Evolutionary conservation across 495 filamentous ascomycete species (phyloP), one percentile per base, ranked within the genome.

Genomic region (Aspergillus leporis): DNA sequence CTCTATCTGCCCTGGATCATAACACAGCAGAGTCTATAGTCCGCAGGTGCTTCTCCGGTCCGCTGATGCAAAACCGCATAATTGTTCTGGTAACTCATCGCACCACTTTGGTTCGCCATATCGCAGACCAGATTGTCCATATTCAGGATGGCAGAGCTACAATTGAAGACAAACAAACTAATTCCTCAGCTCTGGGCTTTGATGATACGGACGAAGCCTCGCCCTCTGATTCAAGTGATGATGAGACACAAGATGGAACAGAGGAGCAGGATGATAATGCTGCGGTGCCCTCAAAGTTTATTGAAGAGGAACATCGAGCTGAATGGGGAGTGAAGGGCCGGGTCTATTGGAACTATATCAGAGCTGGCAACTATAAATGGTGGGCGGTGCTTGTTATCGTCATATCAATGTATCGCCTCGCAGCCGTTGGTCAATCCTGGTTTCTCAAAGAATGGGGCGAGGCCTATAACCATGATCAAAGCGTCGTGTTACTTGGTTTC

Each of bases 371-470:
- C 40, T 77, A 91, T 9, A 75, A 72, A 46, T 92, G 86, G 83
- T 95, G 91, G 91, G 63, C 68, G 18, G 62, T 80, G 6, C 74
- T 91, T 22, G 73, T 91, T 47, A 46, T 78, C 2, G 69, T 86
- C 19, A 78, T 91, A 23, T 66, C 80, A 19, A 47, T 87, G 0
- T 88, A 83, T 62, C 86, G 90, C 21, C 61, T 86, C 5, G 64
- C 81, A 28, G 77, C 81, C 55, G 71, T 92, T 51, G 82, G 72
- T 25, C 82, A 89, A 62, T 83, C 81, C 14, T 95, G 90, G 88
- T 93, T 92, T 54, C 81, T 95, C 46, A 93, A 95, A 63, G 80
- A 83, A 62, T 95, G 91, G 91, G 90, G 88, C 48, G 90, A 93
- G 70, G 83, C 85, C 6, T 93, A 93, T 66, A 74, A 78, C 50